Conservation (phyloP, 1,139 yeast species). For the Pichia sp. region DNA sequence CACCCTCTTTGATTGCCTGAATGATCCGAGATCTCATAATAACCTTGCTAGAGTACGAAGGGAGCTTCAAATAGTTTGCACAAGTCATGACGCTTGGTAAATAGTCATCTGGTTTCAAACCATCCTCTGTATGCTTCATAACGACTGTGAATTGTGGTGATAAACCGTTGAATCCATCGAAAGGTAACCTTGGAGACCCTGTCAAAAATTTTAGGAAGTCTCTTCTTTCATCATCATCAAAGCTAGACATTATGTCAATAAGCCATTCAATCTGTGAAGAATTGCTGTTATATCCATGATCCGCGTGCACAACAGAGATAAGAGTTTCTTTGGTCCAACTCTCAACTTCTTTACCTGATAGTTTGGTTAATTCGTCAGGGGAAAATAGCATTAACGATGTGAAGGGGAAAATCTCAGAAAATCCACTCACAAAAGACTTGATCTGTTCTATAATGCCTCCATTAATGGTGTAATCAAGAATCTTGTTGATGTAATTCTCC, state of each 20-base stretch:
- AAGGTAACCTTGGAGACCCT: slow-evolving; percentile 88
- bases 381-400: slow-evolving; percentile 64
- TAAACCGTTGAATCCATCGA: slow-evolving; percentile 86
- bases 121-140: slow-evolving; percentile 66
- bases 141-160: slow-evolving; percentile 86
- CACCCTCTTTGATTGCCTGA: slow-evolving; percentile 82
- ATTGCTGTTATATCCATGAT: slow-evolving; percentile 81
- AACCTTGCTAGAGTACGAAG: slow-evolving; percentile 62
- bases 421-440: slow-evolving; percentile 69
- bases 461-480: slow-evolving; percentile 56
- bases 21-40: slow-evolving; percentile 51
- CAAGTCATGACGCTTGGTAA: slow-evolving; percentile 98
- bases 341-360: slow-evolving; percentile 73
- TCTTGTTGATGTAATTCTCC: slow-evolving; percentile 47
- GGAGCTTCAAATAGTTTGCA: slow-evolving; percentile 87
- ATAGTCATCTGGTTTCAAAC: slow-evolving; percentile 66
- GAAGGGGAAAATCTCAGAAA: slow-evolving; percentile 78
- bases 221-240: slow-evolving; percentile 51
- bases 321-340: slow-evolving; percentile 79
- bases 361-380: slow-evolving; percentile 60
- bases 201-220: slow-evolving; percentile 81
- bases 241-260: slow-evolving; percentile 51
- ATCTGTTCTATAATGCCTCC: slow-evolving; percentile 62
- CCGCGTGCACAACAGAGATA: slow-evolving; percentile 61
- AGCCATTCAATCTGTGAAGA: slow-evolving; percentile 57